Conservation (phyloP, 2,329 filamentous ascomycete genomes). For the Penicillium sp. region DNA sequence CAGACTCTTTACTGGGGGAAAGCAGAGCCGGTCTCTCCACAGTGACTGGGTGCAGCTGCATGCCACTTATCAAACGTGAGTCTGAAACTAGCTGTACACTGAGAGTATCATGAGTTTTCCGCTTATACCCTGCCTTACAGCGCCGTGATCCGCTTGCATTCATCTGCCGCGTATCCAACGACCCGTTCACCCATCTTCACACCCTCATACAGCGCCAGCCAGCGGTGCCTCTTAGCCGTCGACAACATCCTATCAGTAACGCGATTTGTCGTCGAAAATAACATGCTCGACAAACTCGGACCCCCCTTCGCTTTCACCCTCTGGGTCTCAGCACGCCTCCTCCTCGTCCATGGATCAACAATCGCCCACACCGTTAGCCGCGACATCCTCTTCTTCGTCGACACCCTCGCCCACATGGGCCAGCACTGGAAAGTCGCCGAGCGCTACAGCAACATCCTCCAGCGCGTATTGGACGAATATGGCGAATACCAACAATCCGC, state of each 20-base stretch:
- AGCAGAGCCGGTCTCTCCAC: slow-evolving; percentile 68
- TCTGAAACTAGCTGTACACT: slow-evolving; percentile 9
- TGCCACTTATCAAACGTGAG: slow-evolving; percentile 80
- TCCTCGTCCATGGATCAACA: slow-evolving; percentile 87
- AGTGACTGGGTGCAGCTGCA: slow-evolving; percentile 91
- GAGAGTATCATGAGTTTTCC: neutral
- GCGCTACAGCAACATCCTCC: slow-evolving; percentile 76
- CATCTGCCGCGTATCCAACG: slow-evolving; percentile 88
- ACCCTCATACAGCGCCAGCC: slow-evolving; percentile 80
- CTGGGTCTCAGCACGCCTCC: slow-evolving; percentile 84
- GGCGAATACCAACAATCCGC: slow-evolving; percentile 69
- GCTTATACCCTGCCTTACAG: slow-evolving; percentile 40
- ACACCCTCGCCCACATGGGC: slow-evolving; percentile 78
- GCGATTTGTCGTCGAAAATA: slow-evolving; percentile 74
- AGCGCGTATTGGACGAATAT: slow-evolving; percentile 84
- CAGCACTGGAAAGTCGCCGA: slow-evolving; percentile 82
- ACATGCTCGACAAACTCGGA: slow-evolving; percentile 76
- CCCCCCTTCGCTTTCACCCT: slow-evolving; percentile 90
- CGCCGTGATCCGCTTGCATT: slow-evolving; percentile 85
- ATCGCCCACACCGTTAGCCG: slow-evolving; percentile 81
- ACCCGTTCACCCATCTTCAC: slow-evolving; percentile 87
- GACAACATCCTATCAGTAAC: slow-evolving; percentile 78
- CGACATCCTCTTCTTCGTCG: slow-evolving; percentile 79
- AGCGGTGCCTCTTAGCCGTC: slow-evolving; percentile 79
- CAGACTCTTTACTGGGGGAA: slow-evolving; percentile 68